These are phyloP conservation scores for Capillidium heterosporum DNA, from an alignment of 371 early-diverging fungal genomes.

Conservation along the genomic window DNA sequence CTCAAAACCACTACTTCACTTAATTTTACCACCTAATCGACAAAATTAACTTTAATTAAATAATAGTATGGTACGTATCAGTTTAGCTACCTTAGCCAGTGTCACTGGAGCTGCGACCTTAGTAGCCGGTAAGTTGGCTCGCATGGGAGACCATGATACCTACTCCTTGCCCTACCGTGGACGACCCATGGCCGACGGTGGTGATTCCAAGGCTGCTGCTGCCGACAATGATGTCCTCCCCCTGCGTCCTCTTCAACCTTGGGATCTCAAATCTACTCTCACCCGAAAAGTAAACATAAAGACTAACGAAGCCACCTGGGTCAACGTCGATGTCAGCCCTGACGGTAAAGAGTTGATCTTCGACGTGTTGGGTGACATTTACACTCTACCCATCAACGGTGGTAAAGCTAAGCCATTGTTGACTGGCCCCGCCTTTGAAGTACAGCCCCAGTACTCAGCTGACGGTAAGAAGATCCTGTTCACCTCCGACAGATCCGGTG, in stretches of 20 bases:
- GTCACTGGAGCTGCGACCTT: too few species aligned
- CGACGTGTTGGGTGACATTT: neutral
- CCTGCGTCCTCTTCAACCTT: neutral
- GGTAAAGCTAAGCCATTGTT: neutral
- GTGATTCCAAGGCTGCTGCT: neutral
- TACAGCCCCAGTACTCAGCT: neutral
- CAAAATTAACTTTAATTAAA: too few species aligned
- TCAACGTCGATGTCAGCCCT: neutral
- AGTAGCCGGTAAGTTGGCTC: too few species aligned
- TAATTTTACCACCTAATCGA: too few species aligned
- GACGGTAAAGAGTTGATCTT: neutral
- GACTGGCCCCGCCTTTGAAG: neutral
- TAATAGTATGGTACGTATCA: too few species aligned
- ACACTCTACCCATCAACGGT: neutral
- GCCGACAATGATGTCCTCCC: neutral
- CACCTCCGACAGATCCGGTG: neutral
- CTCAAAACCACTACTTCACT: too few species aligned
- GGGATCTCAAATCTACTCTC: neutral
- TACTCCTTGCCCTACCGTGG: too few species aligned
- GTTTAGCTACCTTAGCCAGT: too few species aligned
- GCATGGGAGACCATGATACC: too few species aligned
- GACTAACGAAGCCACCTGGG: neutral
- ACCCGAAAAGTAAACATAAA: neutral
- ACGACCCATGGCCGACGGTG: too few species aligned
- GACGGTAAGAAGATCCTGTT: neutral